These are phyloP conservation scores for Dendrobium chrysotoxum DNA, from an alignment of 106 monocot genomes.

Conservation along the genomic window DNA sequence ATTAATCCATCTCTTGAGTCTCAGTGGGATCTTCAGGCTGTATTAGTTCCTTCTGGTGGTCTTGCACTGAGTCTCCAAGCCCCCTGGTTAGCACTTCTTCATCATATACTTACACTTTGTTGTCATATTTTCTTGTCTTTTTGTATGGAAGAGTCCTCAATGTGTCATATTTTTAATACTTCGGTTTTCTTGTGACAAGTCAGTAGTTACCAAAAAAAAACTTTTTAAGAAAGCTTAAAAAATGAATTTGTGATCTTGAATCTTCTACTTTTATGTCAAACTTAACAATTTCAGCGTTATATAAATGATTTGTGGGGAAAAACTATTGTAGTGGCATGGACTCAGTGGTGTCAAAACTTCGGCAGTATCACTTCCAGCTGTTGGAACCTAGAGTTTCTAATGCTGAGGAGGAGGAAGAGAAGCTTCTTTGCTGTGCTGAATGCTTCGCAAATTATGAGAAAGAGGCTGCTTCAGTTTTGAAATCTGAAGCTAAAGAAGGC, in stretches of 20 bases:
- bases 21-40: slow-evolving; percentile 77
- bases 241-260: background rate
- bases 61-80: slow-evolving; percentile 69
- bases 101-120: background rate
- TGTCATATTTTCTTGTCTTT: background rate
- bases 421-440: slow-evolving; percentile 57
- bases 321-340: slow-evolving; percentile 36
- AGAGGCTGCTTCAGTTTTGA: slow-evolving; percentile 40
- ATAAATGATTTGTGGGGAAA: background rate
- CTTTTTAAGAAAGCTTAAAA: no score
- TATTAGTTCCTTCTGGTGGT: slow-evolving; percentile 80
- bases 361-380: slow-evolving; percentile 31
- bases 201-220: no score
- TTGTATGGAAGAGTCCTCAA: background rate
- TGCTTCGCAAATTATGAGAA: slow-evolving; percentile 66
- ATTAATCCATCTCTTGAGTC: slow-evolving; percentile 58
- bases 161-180: no score
- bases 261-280: background rate
- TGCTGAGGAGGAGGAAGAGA: slow-evolving; percentile 42
- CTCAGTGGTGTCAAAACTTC: slow-evolving; percentile 27
- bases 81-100: slow-evolving; percentile 40
- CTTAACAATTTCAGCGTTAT: background rate
- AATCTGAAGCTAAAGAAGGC: slow-evolving; percentile 11
- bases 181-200: no score
- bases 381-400: slow-evolving; percentile 20